Conservation (phyloP, 2,329 filamentous ascomycete genomes). For the Rachicladosporium sp. region DNA sequence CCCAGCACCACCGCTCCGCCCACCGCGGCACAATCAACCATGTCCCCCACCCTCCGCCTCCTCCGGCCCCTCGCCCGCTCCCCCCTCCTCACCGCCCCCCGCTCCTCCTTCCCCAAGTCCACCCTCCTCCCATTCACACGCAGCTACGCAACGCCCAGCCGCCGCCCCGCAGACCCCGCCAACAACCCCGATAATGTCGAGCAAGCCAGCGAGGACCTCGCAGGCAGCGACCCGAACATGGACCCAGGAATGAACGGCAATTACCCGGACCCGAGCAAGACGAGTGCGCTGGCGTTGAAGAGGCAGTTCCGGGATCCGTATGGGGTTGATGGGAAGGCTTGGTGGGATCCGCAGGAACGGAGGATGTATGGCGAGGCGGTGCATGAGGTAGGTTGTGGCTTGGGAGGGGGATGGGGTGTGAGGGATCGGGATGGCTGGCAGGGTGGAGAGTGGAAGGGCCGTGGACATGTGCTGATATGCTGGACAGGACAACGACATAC, state of each 20-base stretch:
- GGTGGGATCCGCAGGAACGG: conserved; percentile 96
- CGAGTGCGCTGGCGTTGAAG: conserved; percentile 48
- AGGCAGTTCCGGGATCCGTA: conserved; percentile 87
- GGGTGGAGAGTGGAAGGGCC: not conserved
- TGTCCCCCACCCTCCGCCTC: too few species aligned
- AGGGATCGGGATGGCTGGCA: too few species aligned
- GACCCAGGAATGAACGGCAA: conserved; percentile 57
- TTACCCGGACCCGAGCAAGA: conserved; percentile 60
- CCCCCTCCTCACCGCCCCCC: too few species aligned
- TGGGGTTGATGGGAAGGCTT: conserved; percentile 44
- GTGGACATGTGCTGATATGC: not conserved
- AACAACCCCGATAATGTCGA: conserved; percentile 16
- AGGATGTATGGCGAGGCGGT: conserved; percentile 93
- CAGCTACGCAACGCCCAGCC: conserved; percentile 12
- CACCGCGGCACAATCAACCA: too few species aligned
- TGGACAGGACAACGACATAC: conserved; percentile 63
- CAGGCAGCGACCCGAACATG: conserved; percentile 19
- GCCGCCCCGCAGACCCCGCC: conserved; percentile 12
- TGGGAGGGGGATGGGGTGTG: not conserved
- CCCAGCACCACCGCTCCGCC: too few species aligned
- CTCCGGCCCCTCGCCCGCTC: too few species aligned
- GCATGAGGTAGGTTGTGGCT: conserved; percentile 47
- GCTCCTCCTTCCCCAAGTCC: not conserved
- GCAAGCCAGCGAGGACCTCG: conserved; percentile 17
- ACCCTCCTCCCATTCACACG: conserved; percentile 12